Conservation (phyloP, 106 monocot genomes). For the Dendrobium officinale region DNA sequence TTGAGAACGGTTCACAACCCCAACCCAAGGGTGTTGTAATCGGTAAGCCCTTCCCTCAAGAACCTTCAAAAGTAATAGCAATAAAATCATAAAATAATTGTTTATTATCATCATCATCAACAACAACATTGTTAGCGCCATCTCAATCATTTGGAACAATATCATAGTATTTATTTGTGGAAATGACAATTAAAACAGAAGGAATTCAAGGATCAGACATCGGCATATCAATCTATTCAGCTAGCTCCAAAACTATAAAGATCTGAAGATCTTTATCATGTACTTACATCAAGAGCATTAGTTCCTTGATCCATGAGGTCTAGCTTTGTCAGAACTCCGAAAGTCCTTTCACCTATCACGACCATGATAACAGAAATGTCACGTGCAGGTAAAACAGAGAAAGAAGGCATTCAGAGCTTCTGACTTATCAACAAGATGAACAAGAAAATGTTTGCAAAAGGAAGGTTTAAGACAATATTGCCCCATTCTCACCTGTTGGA, state of each 20-base stretch:
- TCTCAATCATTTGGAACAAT: neutral
- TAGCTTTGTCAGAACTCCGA: slow-evolving; percentile 78
- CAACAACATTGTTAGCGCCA: neutral
- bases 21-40: slow-evolving; percentile 78
- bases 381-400: neutral
- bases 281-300: slow-evolving; percentile 78
- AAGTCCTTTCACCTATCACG: slow-evolving; percentile 63
- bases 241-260: neutral
- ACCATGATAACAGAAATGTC: neutral
- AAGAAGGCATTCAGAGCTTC: neutral
- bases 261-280: neutral
- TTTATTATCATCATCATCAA: neutral
- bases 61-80: slow-evolving; percentile 33
- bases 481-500: slow-evolving; percentile 38
- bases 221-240: too few species aligned
- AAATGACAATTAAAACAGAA: neutral
- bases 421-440: neutral
- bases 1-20: slow-evolving; percentile 82
- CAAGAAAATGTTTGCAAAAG: neutral
- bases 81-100: neutral
- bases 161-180: neutral
- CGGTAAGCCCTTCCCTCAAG: slow-evolving; percentile 72
- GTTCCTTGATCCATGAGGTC: slow-evolving; percentile 87
- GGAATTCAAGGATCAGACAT: neutral
- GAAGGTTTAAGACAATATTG: neutral